These are phyloP conservation scores for Thalassiosira mediterranea DNA, from an alignment of 352 stramenopile species.

Conservation along the genomic window DNA sequence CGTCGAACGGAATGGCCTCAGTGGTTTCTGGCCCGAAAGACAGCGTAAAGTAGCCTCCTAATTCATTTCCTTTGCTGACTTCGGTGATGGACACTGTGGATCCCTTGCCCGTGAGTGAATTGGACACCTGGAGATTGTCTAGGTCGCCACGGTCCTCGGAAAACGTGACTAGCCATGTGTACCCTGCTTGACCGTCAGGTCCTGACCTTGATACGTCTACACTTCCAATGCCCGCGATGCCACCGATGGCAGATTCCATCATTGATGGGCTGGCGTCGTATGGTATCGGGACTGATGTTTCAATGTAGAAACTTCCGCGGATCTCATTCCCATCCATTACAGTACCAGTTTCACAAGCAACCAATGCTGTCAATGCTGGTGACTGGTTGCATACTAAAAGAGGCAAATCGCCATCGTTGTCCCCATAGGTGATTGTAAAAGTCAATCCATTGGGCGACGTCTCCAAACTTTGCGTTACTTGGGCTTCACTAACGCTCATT, in stretches of 20 bases:
- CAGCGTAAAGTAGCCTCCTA: conserved; percentile 89
- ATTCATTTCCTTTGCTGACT: conserved; percentile 86
- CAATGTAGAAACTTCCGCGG: conserved; percentile 80
- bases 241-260: conserved; percentile 69
- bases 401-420: conserved; percentile 69
- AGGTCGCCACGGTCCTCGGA: conserved; percentile 67
- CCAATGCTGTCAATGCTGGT: conserved; percentile 12
- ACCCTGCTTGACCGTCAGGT: conserved; percentile 80
- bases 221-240: conserved; percentile 65
- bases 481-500: conserved; percentile 51
- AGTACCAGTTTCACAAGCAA: conserved; percentile 63
- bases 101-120: conserved; percentile 76
- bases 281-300: conserved; percentile 71
- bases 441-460: conserved; percentile 62
- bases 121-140: conserved; percentile 52
- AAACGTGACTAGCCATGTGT: conserved; percentile 85
- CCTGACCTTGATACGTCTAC: conserved; percentile 76
- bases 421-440: conserved; percentile 72
- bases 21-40: conserved; percentile 88
- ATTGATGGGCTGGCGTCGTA: conserved; percentile 68
- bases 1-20: conserved; percentile 84
- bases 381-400: conserved; percentile 76
- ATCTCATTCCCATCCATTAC: conserved; percentile 85
- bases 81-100: conserved; percentile 79
- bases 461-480: conserved; percentile 55